Evolutionary conservation across 768 basidiomycete species (phyloP).

Genomic region (Gloeopeniophorella convolvens): DNA sequence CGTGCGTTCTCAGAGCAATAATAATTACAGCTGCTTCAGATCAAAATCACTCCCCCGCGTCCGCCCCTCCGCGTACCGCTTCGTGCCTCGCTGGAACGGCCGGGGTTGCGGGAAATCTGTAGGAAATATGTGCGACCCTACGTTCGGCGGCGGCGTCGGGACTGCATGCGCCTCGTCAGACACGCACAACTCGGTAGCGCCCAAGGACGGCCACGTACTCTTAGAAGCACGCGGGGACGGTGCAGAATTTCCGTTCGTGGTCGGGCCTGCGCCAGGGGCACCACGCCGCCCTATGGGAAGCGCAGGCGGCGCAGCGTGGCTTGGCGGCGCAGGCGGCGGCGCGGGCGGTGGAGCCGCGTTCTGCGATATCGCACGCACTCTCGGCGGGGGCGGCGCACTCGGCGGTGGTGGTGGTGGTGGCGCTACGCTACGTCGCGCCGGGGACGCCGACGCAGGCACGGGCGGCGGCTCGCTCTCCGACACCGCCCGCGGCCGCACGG

Average conservation of each 20-base stretch:
- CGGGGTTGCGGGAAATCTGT: slow-evolving; percentile 74
- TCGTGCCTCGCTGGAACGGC: slow-evolving; percentile 43
- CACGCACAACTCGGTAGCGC: slow-evolving; percentile 25
- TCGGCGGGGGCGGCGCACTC: slow-evolving; percentile 17
- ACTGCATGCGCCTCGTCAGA: slow-evolving; percentile 30
- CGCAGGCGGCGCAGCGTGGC: background rate
- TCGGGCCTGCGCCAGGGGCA: background rate
- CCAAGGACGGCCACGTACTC: slow-evolving; percentile 5
- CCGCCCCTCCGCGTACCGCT: slow-evolving; percentile 60
- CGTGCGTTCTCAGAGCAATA: background rate
- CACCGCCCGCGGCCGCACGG: slow-evolving; percentile 23
- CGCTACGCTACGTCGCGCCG: slow-evolving; percentile 16
- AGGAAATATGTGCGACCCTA: slow-evolving; percentile 67
- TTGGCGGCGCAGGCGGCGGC: background rate
- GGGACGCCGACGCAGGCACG: background rate
- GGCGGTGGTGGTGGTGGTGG: slow-evolving; percentile 25
- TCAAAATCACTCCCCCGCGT: slow-evolving; percentile 70
- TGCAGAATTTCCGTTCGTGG: slow-evolving; percentile 4
- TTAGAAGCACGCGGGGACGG: slow-evolving; percentile 2
- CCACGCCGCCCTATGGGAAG: slow-evolving; percentile 5
- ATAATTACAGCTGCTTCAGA: slow-evolving; percentile 30
- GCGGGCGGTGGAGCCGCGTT: slow-evolving; percentile 8
- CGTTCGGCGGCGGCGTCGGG: slow-evolving; percentile 53
- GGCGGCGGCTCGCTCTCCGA: slow-evolving; percentile 11
- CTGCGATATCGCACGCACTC: slow-evolving; percentile 18